Evolutionary conservation across 306 rosid genomes (phyloP).

Genomic region (Castanea crenata): DNA sequence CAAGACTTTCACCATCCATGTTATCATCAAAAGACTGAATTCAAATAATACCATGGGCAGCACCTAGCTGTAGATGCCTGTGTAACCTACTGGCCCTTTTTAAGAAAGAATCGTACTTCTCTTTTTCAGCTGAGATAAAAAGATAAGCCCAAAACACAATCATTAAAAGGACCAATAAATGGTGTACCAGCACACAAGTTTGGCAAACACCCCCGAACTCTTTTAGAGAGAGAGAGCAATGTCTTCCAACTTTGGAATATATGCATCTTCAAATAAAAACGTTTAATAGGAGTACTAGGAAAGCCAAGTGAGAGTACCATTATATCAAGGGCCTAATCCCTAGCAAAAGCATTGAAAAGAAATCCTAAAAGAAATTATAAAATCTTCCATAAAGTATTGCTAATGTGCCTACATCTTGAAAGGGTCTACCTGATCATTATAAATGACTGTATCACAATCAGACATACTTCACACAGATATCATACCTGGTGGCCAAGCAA

Average conservation of each 20-base stretch:
- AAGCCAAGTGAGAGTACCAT: background rate
- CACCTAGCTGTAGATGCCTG: background rate
- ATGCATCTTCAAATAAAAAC: background rate
- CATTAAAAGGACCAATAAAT: background rate
- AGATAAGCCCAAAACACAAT: too few species aligned
- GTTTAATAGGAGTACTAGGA: background rate
- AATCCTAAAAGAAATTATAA: background rate
- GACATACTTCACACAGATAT: slow-evolving; percentile 8
- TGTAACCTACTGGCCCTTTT: background rate
- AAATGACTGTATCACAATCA: background rate
- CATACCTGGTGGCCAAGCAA: slow-evolving; percentile 91
- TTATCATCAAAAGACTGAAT: background rate
- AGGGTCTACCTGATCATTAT: background rate
- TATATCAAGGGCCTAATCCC: background rate
- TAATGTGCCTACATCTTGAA: background rate
- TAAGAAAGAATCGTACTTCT: too few species aligned
- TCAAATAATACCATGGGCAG: background rate
- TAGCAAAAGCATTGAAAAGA: too few species aligned
- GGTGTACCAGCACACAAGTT: background rate
- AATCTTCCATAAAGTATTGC: background rate
- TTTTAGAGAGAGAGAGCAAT: too few species aligned
- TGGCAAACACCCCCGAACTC: background rate
- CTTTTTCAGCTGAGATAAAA: too few species aligned
- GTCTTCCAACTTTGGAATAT: too few species aligned
- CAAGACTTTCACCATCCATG: background rate